These are phyloP conservation scores for Vanrija sp. DNA, from an alignment of 1,284 basidiomycete species.

Conservation along the genomic window DNA sequence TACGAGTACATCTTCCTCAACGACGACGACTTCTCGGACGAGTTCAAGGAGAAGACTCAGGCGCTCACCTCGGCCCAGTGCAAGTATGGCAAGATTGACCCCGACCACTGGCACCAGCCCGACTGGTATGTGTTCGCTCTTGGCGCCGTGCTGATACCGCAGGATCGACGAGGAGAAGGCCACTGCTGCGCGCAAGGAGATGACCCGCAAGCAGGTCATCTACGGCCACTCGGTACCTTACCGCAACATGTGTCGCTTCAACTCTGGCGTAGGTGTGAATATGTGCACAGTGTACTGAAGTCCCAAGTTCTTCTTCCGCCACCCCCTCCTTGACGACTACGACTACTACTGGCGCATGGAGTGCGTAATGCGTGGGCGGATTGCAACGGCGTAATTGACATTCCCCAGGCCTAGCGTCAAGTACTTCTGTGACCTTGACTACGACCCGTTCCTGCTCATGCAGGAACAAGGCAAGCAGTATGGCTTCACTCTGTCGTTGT, in stretches of 20 bases:
- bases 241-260: conserved; percentile 79
- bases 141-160: neutral
- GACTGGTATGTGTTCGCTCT: conserved; percentile 52
- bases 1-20: conserved; percentile 88
- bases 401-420: conserved; percentile 59
- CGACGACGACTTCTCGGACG: conserved; percentile 68
- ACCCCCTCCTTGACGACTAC: conserved; percentile 71
- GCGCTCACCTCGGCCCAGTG: conserved; percentile 64
- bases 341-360: conserved; percentile 91
- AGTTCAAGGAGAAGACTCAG: conserved; percentile 69
- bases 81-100: conserved; percentile 76
- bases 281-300: neutral
- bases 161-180: conserved; percentile 69
- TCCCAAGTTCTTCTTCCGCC: conserved; percentile 68
- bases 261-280: conserved; percentile 68
- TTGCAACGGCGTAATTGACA: conserved; percentile 11
- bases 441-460: conserved; percentile 87
- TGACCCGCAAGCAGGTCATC: conserved; percentile 76
- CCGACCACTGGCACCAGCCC: conserved; percentile 79
- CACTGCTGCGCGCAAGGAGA: conserved; percentile 58
- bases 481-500: conserved; percentile 72
- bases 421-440: conserved; percentile 70
- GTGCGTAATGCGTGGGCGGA: conserved; percentile 41
- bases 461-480: conserved; percentile 71
- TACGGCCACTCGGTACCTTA: conserved; percentile 70